Conservation (phyloP, 2,329 filamentous ascomycete species). For the Sclerotinia trifoliorum region DNA sequence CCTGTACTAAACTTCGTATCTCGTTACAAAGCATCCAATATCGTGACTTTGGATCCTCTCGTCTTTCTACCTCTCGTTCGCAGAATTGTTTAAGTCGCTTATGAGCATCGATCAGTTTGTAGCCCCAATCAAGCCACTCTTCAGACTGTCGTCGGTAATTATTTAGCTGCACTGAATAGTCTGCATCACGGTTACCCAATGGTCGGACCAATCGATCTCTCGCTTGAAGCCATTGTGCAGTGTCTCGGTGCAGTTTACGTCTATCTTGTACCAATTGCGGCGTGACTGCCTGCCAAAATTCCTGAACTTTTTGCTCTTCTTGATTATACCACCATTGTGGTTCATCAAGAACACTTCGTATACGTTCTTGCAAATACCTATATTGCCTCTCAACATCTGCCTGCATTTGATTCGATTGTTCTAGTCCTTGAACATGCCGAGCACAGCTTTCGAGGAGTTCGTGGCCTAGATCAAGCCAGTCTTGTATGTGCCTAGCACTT, state of each 20-base stretch:
- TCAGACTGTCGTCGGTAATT: not conserved
- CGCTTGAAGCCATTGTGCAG: not conserved
- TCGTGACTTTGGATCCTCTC: not conserved
- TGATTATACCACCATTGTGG: not conserved
- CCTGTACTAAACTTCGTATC: not conserved
- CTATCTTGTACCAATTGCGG: not conserved
- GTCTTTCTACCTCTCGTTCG: not conserved
- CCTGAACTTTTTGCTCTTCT: not conserved
- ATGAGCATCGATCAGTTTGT: not conserved
- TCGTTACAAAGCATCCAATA: not conserved
- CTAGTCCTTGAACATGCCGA: not conserved
- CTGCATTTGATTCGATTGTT: not conserved
- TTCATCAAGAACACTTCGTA: not conserved
- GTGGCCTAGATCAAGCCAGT: conserved; percentile 1
- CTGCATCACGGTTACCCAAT: not conserved
- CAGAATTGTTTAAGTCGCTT: not conserved
- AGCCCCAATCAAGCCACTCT: not conserved
- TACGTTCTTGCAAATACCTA: not conserved
- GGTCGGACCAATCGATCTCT: not conserved
- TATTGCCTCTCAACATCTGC: not conserved
- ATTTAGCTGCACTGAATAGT: not conserved
- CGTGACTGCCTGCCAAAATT: not conserved
- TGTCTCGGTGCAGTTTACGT: not conserved
- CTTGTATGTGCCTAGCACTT: not conserved
- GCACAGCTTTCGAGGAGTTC: not conserved